phyloP scores from a whole-genome alignment of 345 rosid species.

The Raphanus raphanistrum region DNA sequence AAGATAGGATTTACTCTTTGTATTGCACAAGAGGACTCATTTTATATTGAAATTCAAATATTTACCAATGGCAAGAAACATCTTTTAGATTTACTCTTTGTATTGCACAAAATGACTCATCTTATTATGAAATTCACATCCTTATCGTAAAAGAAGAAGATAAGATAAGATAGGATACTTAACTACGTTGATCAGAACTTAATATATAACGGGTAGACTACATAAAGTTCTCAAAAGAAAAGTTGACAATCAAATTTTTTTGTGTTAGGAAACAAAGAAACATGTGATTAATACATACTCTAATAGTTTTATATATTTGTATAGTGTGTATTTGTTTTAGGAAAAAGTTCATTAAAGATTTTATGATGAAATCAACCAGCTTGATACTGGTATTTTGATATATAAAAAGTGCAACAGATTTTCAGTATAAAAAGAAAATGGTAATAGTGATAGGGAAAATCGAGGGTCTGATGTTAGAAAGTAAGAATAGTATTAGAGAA shows the following conservation, averaged over 20 bases:
- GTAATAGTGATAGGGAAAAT: not conserved
- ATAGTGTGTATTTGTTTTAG: not conserved
- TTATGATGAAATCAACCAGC: conserved; percentile 7
- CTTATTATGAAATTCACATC: too few species aligned
- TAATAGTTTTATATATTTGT: too few species aligned
- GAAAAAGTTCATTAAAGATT: not conserved
- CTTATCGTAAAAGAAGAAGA: too few species aligned
- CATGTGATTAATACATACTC: not conserved
- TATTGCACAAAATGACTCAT: too few species aligned
- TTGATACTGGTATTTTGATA: conserved; percentile 16
- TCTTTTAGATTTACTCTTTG: too few species aligned
- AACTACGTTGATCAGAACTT: too few species aligned
- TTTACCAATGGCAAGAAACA: too few species aligned
- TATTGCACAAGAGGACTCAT: too few species aligned
- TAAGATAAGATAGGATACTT: too few species aligned
- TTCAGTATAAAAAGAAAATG: not conserved
- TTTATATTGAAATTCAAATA: too few species aligned
- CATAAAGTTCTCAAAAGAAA: not conserved
- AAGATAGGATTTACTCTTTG: too few species aligned
- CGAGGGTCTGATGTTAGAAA: conserved; percentile 8
- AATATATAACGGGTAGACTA: not conserved
- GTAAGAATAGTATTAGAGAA: conserved; percentile 2
- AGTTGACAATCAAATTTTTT: not conserved
- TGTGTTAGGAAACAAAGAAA: not conserved
- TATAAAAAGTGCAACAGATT: not conserved